Evolutionary conservation across 2,329 filamentous ascomycete species (phyloP).

Genomic region (Biscogniauxia marginata): DNA sequence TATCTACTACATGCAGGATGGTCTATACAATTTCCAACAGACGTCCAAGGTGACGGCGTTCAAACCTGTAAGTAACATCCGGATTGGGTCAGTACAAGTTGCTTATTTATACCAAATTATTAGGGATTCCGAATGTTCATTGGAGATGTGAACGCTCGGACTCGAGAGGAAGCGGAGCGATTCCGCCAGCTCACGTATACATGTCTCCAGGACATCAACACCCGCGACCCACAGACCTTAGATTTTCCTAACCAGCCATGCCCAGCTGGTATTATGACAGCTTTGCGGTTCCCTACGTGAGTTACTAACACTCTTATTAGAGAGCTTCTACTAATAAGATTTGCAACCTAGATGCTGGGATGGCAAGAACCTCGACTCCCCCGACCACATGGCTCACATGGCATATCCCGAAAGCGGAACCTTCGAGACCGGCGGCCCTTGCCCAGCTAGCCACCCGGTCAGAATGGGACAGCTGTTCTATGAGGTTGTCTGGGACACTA

Average conservation of each 20-base stretch:
- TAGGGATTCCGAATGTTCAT: conserved; percentile 48
- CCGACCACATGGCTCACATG: conserved; percentile 38
- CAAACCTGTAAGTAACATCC: conserved; percentile 31
- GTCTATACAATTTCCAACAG: conserved; percentile 37
- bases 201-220: conserved; percentile 38
- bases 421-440: conserved; percentile 43
- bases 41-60: conserved; percentile 42
- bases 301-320: neutral
- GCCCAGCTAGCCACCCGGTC: conserved; percentile 41
- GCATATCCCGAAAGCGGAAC: conserved; percentile 42
- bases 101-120: neutral
- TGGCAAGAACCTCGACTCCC: conserved; percentile 34
- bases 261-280: conserved; percentile 43
- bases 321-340: neutral
- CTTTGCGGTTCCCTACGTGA: conserved; percentile 34
- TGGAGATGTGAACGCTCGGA: conserved; percentile 38
- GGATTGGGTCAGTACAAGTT: neutral
- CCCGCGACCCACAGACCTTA: conserved; percentile 38
- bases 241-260: conserved; percentile 39
- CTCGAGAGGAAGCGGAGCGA: conserved; percentile 33
- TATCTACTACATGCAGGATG: conserved; percentile 47
- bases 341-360: conserved; percentile 29
- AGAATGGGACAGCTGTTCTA: conserved; percentile 42
- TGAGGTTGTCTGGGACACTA: conserved; percentile 35
- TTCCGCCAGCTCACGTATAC: conserved; percentile 41